A percentile compares a stretch with the other conserved stretches of the same genome.
These are phyloP conservation scores for Erysimum pusillum DNA, from an alignment of 441 rosid genomes.

Conservation along the genomic window DNA sequence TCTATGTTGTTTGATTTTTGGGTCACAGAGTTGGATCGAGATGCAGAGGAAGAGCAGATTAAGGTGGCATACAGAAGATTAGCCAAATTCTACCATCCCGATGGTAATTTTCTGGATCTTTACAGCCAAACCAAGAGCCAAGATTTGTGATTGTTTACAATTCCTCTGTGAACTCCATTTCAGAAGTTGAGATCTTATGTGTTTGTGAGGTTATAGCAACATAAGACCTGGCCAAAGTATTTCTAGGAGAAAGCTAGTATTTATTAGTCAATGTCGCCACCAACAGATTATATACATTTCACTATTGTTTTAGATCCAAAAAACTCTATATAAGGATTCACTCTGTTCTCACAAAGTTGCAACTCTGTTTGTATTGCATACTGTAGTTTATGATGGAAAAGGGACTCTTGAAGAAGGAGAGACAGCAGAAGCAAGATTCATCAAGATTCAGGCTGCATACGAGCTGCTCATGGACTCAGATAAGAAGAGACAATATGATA, in stretches of 20 bases:
- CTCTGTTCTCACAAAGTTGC: slow-evolving; percentile 1
- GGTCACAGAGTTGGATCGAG: slow-evolving; percentile 75
- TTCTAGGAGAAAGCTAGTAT: not conserved
- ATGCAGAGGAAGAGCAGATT: slow-evolving; percentile 85
- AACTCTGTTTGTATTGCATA: slow-evolving; percentile 18
- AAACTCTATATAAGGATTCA: not conserved
- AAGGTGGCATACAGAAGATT: slow-evolving; percentile 86
- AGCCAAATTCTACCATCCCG: slow-evolving; percentile 96
- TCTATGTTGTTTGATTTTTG: slow-evolving; percentile 18
- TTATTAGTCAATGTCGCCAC: too few species aligned
- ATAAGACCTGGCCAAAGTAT: not conserved
- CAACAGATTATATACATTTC: too few species aligned
- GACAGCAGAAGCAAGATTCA: slow-evolving; percentile 94
- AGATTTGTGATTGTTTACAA: slow-evolving; percentile 17
- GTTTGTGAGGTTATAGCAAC: slow-evolving; percentile 9
- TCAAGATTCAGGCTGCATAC: slow-evolving; percentile 98
- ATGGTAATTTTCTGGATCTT: slow-evolving; percentile 63
- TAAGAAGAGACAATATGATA: slow-evolving; percentile 76
- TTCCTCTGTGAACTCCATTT: not conserved
- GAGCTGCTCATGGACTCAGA: slow-evolving; percentile 89
- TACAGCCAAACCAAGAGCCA: not conserved
- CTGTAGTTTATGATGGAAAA: slow-evolving; percentile 88
- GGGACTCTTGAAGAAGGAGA: slow-evolving; percentile 96
- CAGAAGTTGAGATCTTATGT: not conserved
- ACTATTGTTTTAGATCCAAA: too few species aligned